Conservation (phyloP, 2,329 filamentous ascomycete species). For the Epichloe sibirici region DNA sequence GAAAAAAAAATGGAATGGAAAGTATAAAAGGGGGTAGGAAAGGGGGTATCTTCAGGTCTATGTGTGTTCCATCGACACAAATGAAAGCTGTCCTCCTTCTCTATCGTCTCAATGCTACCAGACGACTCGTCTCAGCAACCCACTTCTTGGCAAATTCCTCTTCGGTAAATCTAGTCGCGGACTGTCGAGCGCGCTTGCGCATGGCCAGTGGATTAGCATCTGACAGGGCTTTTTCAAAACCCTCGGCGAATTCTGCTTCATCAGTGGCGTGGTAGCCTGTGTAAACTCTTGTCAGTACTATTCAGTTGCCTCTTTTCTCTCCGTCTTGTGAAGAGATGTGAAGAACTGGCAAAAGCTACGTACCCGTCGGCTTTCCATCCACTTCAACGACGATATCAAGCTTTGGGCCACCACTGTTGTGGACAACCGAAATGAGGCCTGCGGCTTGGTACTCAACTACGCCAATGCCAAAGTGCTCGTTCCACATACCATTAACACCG, state of each 20-base stretch:
- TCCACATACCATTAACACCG: constrained; percentile 98
- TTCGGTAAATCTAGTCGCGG: constrained; percentile 77
- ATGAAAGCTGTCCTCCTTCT: constrained; percentile 7
- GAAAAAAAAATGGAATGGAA: background rate
- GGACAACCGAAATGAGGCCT: constrained; percentile 83
- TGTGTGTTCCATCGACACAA: constrained; percentile 1
- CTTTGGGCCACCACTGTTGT: constrained; percentile 86
- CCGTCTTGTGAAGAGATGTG: background rate
- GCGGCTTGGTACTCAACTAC: constrained; percentile 97
- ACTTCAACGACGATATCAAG: constrained; percentile 80
- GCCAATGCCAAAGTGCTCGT: constrained; percentile 97
- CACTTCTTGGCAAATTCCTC: constrained; percentile 73
- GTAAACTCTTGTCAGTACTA: too few species aligned
- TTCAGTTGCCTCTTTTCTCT: background rate
- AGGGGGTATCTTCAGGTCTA: constrained; percentile 27
- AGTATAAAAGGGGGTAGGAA: constrained; percentile 8
- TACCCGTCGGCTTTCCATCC: constrained; percentile 67
- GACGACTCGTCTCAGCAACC: constrained; percentile 59
- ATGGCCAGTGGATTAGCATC: constrained; percentile 63
- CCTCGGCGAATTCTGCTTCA: constrained; percentile 64
- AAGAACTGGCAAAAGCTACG: constrained; percentile 11
- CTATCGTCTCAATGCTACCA: constrained; percentile 40
- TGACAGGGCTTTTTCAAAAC: constrained; percentile 64
- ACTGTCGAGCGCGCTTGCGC: constrained; percentile 61
- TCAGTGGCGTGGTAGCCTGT: constrained; percentile 77